A percentile compares a stretch with the other conserved stretches of the same genome.
Conservation (phyloP, 441 rosid genomes). For the Eugenia klotzschiana region DNA sequence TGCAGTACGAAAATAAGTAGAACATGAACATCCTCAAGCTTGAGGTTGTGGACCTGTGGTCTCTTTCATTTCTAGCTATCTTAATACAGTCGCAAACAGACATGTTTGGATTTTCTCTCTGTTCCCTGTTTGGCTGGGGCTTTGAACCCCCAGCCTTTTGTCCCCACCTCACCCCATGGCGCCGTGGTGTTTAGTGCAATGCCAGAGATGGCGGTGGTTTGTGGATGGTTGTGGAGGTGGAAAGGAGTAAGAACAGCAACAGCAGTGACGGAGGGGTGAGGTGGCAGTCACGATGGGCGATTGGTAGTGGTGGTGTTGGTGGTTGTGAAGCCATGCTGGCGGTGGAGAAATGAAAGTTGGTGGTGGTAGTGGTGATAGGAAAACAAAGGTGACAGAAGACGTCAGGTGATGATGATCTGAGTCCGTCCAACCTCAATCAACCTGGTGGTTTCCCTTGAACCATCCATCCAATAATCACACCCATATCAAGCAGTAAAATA, state of each 20-base stretch:
- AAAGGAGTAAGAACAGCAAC: neutral
- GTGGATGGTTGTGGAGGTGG: neutral
- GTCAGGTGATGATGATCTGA: neutral
- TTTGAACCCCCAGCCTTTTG: neutral
- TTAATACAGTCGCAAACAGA: accelerated
- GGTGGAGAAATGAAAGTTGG: neutral
- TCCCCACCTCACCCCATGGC: neutral
- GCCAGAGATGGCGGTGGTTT: neutral
- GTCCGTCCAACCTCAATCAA: neutral
- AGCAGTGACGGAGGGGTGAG: neutral
- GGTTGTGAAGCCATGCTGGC: neutral
- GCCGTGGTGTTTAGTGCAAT: accelerated
- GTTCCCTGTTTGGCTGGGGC: neutral
- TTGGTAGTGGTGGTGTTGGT: neutral
- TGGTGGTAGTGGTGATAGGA: neutral
- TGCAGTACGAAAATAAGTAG: neutral
- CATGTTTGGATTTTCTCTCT: neutral
- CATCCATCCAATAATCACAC: neutral
- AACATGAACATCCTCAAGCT: neutral
- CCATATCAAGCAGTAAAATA: neutral
- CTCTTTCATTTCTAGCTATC: neutral
- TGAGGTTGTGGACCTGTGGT: neutral
- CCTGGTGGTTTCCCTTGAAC: neutral
- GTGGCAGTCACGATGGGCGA: neutral
- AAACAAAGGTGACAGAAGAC: neutral